Evolutionary conservation across 176 grass and related monocot genomes (phyloP).

Genomic region (Avena sativa): DNA sequence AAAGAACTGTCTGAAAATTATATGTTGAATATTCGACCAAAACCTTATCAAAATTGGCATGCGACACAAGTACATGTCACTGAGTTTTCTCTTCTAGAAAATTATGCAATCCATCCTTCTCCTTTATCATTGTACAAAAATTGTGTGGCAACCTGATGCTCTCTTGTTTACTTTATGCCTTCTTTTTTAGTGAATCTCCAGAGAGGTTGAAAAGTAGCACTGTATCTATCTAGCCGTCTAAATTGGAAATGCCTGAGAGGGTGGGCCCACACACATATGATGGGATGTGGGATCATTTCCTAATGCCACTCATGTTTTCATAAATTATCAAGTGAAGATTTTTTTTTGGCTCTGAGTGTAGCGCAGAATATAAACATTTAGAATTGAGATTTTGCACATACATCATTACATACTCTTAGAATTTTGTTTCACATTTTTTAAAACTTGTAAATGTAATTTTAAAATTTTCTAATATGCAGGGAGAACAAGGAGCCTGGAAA

Average conservation of each 20-base stretch:
- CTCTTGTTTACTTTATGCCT: conserved; percentile 4
- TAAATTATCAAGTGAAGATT: no score
- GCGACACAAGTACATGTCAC: neutral
- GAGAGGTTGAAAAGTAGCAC: conserved; percentile 6
- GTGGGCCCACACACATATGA: neutral
- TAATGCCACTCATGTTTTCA: neutral
- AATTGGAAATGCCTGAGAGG: no score
- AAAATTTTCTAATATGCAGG: no score
- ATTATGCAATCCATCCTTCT: neutral
- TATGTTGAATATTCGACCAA: neutral
- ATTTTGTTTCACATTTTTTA: no score
- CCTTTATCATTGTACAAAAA: neutral
- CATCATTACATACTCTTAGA: no score
- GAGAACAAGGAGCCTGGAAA: no score
- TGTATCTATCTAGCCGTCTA: neutral
- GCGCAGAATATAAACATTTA: no score
- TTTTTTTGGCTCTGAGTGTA: no score
- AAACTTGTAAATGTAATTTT: no score
- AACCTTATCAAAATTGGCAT: neutral
- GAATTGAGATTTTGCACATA: no score
- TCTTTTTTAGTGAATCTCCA: neutral
- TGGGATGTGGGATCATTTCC: neutral
- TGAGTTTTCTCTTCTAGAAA: neutral
- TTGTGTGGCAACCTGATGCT: neutral
- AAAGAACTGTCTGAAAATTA: neutral